These are phyloP conservation scores for Inga leiocalycina DNA, from an alignment of 306 rosid species.

Conservation along the genomic window DNA sequence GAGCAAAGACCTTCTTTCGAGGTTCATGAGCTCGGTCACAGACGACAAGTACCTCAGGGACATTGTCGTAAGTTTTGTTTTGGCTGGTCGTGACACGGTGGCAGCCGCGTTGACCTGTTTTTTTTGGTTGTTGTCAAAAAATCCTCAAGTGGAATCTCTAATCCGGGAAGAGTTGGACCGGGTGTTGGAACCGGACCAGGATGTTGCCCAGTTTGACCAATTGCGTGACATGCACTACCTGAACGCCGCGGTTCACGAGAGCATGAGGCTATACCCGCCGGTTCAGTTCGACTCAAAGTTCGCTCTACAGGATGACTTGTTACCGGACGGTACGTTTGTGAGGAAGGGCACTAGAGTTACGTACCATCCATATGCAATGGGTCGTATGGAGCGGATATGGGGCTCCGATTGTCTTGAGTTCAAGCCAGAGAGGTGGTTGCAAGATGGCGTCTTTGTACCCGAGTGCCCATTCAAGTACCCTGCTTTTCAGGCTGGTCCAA, in stretches of 20 bases:
- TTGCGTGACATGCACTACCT: conserved; percentile 67
- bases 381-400: conserved; percentile 87
- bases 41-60: conserved; percentile 74
- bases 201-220: conserved; percentile 41
- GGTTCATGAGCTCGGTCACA: conserved; percentile 64
- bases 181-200: conserved; percentile 42
- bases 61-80: conserved; percentile 70
- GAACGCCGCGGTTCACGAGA: conserved; percentile 70
- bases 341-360: conserved; percentile 74
- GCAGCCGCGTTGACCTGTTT: conserved; percentile 71
- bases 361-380: conserved; percentile 93
- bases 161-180: conserved; percentile 63
- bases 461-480: conserved; percentile 68
- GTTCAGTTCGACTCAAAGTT: conserved; percentile 87
- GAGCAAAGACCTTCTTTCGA: conserved; percentile 65
- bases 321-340: conserved; percentile 84
- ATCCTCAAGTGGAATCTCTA: conserved; percentile 43
- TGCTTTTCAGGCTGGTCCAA: conserved; percentile 77
- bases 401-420: conserved; percentile 68
- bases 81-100: conserved; percentile 92
- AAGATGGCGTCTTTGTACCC: conserved; percentile 46
- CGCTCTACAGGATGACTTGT: conserved; percentile 65
- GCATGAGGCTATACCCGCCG: conserved; percentile 85
- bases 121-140: conserved; percentile 53
- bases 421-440: conserved; percentile 82